Evolutionary conservation across 257 asterid genomes (phyloP).

Genomic region (Solanum medicagineum): DNA sequence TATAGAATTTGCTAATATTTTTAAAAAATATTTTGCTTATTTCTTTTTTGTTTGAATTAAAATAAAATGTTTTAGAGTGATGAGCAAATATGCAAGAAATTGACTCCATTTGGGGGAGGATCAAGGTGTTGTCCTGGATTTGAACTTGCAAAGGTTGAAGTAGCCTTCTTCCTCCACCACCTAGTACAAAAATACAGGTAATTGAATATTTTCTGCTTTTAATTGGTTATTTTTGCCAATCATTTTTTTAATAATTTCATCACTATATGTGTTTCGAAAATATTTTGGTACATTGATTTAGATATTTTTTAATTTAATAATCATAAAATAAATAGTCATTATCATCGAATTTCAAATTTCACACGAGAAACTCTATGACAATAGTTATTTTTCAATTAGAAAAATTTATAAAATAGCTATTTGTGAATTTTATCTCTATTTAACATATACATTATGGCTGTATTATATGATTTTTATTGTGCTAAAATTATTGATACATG

Average conservation of each 20-base stretch:
- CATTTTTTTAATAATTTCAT: background rate
- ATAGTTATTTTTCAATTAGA: background rate
- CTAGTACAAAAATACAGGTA: constrained; percentile 54
- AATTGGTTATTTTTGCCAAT: background rate
- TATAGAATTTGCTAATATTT: background rate
- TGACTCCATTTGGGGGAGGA: constrained; percentile 83
- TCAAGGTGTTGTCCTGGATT: constrained; percentile 72
- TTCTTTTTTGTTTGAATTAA: background rate
- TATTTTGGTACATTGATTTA: too few relatives aligned
- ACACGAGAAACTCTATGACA: background rate
- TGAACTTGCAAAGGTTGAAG: constrained; percentile 76
- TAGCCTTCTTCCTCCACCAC: constrained; percentile 66
- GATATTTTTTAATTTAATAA: too few relatives aligned
- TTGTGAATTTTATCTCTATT: background rate
- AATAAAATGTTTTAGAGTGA: constrained; percentile 17
- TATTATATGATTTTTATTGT: background rate
- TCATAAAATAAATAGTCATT: too few relatives aligned
- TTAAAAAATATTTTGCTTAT: background rate
- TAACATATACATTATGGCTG: background rate
- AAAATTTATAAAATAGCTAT: background rate
- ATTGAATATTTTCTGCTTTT: background rate
- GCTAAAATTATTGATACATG: background rate
- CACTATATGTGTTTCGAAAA: background rate
- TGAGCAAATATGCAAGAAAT: constrained; percentile 61
- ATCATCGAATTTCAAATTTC: too few relatives aligned